These are phyloP conservation scores for Amaranthus cruentus DNA, from an alignment of 148 eudicot species.

Conservation along the genomic window DNA sequence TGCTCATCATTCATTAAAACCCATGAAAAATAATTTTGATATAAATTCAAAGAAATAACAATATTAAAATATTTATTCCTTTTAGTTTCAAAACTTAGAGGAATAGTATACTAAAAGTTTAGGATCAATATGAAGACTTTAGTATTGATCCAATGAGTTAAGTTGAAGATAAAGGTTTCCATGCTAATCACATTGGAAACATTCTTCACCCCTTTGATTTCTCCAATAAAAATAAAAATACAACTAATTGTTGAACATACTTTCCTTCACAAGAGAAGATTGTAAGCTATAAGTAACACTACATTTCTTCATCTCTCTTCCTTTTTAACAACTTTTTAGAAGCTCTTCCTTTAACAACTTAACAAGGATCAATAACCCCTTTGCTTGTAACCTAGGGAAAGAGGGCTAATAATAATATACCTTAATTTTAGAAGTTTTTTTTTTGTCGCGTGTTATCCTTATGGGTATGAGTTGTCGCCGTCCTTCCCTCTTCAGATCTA, in stretches of 20 bases:
- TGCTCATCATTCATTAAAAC: too few species aligned
- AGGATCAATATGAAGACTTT: not conserved
- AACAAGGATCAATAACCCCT: constrained; percentile 23
- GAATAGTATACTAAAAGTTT: too few species aligned
- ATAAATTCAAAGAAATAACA: too few species aligned
- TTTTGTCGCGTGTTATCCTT: too few species aligned
- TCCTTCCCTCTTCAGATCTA: too few species aligned
- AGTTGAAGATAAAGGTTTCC: constrained; percentile 2
- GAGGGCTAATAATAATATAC: not conserved
- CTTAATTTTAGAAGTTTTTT: too few species aligned
- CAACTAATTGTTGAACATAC: not conserved
- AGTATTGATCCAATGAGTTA: constrained; percentile 9
- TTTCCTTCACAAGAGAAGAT: not conserved
- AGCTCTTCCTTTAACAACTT: constrained; percentile 26
- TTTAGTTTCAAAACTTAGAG: too few species aligned
- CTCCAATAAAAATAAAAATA: too few species aligned
- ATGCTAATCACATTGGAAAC: constrained; percentile 1
- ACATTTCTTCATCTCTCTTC: not conserved
- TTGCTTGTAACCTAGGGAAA: constrained; percentile 30
- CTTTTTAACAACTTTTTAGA: constrained; percentile 23
- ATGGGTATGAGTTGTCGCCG: too few species aligned
- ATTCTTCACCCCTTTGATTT: not conserved
- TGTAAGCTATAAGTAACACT: constrained; percentile 5
- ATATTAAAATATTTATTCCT: too few species aligned
- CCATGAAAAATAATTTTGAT: too few species aligned